Percentiles rank a stretch among this genome's conserved stretches.
Conservation (phyloP, 768 basidiomycete genomes). For the Inosperma sp. region DNA sequence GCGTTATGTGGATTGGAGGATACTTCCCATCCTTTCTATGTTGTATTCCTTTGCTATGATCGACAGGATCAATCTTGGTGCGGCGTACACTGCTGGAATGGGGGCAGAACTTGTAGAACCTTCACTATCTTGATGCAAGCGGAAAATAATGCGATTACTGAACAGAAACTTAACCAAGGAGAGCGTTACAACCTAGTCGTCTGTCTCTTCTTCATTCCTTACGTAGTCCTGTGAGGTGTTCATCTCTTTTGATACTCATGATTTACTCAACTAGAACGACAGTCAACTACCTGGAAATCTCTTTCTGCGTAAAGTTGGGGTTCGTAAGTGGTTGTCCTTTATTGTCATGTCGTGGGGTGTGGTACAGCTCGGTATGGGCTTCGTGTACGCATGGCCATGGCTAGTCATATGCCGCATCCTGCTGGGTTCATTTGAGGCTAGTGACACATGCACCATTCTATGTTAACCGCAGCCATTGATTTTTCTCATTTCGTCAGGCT, state of each 20-base stretch:
- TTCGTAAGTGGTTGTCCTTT: constrained; percentile 41
- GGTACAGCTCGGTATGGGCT: constrained; percentile 43
- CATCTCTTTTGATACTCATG: too few relatives aligned
- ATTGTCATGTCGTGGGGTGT: constrained; percentile 41
- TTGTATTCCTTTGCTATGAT: constrained; percentile 36
- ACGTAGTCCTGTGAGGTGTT: constrained; percentile 36
- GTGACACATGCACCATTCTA: neutral
- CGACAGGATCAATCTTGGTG: constrained; percentile 35
- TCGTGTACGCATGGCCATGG: constrained; percentile 38
- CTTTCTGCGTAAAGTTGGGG: constrained; percentile 39
- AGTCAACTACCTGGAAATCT: constrained; percentile 46
- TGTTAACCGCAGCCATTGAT: neutral
- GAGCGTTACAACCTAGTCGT: constrained; percentile 37
- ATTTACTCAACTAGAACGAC: neutral
- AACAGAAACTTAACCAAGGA: constrained; percentile 22
- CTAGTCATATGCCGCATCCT: constrained; percentile 39
- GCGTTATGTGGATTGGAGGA: constrained; percentile 33
- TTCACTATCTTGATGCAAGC: too few relatives aligned
- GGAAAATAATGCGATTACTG: neutral
- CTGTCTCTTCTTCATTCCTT: constrained; percentile 40
- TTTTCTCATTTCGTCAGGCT: constrained; percentile 28
- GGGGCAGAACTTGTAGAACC: constrained; percentile 30
- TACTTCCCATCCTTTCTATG: constrained; percentile 35
- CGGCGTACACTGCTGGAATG: constrained; percentile 37
- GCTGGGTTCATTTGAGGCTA: constrained; percentile 42